Evolutionary conservation across 2,329 filamentous ascomycete species (phyloP), one percentile per base, ranked within the genome.

Genomic region (Trichoderma koningiopsis): DNA sequence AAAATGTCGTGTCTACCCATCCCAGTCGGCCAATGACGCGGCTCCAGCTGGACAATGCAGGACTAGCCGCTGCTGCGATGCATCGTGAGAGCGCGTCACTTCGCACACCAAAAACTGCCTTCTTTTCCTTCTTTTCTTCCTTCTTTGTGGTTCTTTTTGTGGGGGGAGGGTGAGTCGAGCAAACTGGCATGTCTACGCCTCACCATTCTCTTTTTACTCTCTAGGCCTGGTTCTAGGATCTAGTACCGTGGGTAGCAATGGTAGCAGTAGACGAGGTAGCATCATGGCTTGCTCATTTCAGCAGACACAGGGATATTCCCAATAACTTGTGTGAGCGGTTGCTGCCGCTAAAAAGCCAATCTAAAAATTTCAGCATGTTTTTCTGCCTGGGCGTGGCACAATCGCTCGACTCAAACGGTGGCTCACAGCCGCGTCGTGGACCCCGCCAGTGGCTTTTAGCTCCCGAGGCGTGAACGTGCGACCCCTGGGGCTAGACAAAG

Each of bases 401-500:
- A 66, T 58, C 40, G 58, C n/a, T 58, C 29, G 35, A 58, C n/a
- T 58, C 29, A 58, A 58, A 58, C 57, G 63, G 63, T 66, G 63
- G 53, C 63, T 49, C 37, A 47, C 31, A 29, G 53, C 24, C 63
- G 37, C 31, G 35, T 43, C 56, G 64, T 60, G 65, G 56, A 19
- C 24, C 43, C 53, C 40, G 37, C 35, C 31, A 14, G 43, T 66
- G 37, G 57, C 33, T 55, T 35, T 69, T 69, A 69, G 68, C 47
- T 69, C 68, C 68, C 68, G 68, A 59, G 60, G 47, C 33, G 27
- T 35, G 56, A 27, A 60, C 49, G 29, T 22, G 40, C n/a, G 40
- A 64, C 68, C 68, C 68, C 68, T 69, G 68, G 61, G 59, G 68
- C 68, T 69, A 69, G 35, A 29, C 16, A 43, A 56, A 53, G 62